Percentiles rank a stretch among this genome's conserved stretches.
phyloP scores from a whole-genome alignment of 352 stramenopile genomes.

The Aphanomyces invadans region DNA sequence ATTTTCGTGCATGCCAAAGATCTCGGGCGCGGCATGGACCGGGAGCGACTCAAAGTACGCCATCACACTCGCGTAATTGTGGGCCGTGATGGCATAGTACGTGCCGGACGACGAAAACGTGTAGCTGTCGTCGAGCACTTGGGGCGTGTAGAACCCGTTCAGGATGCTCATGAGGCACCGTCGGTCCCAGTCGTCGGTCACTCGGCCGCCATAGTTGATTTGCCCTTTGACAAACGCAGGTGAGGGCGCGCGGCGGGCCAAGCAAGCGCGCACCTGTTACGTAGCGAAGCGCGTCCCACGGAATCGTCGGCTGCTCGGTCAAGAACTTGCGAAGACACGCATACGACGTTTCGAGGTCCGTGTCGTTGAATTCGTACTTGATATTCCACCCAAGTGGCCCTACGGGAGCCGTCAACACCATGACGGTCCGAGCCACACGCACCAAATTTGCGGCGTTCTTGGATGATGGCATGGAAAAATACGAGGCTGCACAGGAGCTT shows the following conservation, averaged over 20 bases:
- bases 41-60: constrained; percentile 82
- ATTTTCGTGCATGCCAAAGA: constrained; percentile 96
- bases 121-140: constrained; percentile 74
- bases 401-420: no score
- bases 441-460: constrained; percentile 91
- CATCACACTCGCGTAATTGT: constrained; percentile 36
- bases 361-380: constrained; percentile 94
- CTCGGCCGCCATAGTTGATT: constrained; percentile 94
- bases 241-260: no score
- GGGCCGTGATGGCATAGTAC: constrained; percentile 73
- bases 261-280: constrained; percentile 60
- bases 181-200: constrained; percentile 94
- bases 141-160: constrained; percentile 83
- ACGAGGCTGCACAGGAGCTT: constrained; percentile 83
- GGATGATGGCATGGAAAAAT: constrained; percentile 93
- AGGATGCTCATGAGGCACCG: constrained; percentile 90
- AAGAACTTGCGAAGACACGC: constrained; percentile 87
- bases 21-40: constrained; percentile 83
- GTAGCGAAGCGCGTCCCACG: constrained; percentile 91
- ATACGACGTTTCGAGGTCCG: constrained; percentile 90
- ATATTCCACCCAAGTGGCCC: constrained; percentile 93
- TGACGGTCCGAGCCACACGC: no score
- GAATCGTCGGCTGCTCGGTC: constrained; percentile 83
- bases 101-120: constrained; percentile 81
- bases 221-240: constrained; percentile 38